These are phyloP conservation scores for Sechiopsis laciniata DNA, from an alignment of 306 rosid species.

Conservation along the genomic window DNA sequence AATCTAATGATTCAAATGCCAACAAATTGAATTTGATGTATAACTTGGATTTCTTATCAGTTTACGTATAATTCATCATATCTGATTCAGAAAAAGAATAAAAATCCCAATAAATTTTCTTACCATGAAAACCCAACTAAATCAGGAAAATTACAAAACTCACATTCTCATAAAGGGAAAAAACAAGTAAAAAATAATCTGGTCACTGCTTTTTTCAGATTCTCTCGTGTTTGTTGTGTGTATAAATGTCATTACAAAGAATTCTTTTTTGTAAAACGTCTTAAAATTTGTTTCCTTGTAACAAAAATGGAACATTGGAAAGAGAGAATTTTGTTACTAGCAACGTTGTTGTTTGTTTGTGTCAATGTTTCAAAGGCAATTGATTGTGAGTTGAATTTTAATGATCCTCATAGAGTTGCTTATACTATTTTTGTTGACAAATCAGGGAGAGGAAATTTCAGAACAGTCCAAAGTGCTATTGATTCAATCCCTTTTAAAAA, in stretches of 20 bases:
- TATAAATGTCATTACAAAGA: not conserved
- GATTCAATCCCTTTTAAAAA: constrained; percentile 27
- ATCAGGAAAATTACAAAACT: not conserved
- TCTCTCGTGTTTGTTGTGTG: not conserved
- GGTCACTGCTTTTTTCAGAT: not conserved
- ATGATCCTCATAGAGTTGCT: constrained; percentile 16
- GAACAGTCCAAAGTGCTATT: constrained; percentile 40
- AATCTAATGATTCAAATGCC: no score
- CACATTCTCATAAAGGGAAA: not conserved
- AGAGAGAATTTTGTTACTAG: not conserved
- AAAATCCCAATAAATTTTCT: not conserved
- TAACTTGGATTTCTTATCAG: no score
- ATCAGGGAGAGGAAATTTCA: constrained; percentile 23
- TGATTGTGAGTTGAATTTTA: constrained; percentile 8
- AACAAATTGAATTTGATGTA: no score
- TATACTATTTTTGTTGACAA: constrained; percentile 25
- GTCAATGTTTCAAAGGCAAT: constrained; percentile 8
- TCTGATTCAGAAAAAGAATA: no score
- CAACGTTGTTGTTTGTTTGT: not conserved
- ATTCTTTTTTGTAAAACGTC: not conserved
- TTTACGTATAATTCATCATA: no score
- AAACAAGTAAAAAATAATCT: not conserved
- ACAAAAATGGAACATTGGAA: not conserved
- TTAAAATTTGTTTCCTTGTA: not conserved
- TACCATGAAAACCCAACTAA: not conserved